A percentile compares a stretch with the other conserved stretches of the same genome.
Evolutionary conservation across 2,329 filamentous ascomycete species (phyloP).

Genomic region (Grosmannia clavigera): DNA sequence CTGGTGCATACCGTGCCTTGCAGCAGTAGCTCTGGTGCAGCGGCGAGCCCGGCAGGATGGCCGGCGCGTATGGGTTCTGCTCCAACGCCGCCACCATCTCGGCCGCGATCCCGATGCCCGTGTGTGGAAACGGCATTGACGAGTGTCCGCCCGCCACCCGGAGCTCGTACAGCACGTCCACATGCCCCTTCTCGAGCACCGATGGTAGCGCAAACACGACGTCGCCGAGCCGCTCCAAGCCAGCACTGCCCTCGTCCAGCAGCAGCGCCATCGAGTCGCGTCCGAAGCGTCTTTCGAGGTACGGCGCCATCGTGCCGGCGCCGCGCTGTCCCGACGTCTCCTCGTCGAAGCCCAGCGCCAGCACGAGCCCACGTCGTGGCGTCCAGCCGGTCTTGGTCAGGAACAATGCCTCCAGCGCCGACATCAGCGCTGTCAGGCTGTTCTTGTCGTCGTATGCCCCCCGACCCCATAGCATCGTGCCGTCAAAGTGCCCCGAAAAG

Average conservation of each 20-base stretch:
- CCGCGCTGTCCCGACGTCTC: constrained; percentile 40
- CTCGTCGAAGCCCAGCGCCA: constrained; percentile 52
- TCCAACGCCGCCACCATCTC: constrained; percentile 36
- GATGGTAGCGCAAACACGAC: constrained; percentile 32
- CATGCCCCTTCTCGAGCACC: constrained; percentile 48
- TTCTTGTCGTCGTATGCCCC: constrained; percentile 49
- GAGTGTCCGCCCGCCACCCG: constrained; percentile 47
- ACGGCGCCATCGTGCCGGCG: constrained; percentile 27
- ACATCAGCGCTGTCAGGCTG: constrained; percentile 42
- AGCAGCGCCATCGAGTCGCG: constrained; percentile 28
- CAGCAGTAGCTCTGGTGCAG: constrained; percentile 28
- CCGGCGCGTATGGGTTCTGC: constrained; percentile 28
- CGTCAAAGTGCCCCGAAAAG: constrained; percentile 43
- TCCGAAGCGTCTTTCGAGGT: constrained; percentile 33
- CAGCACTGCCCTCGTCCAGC: background rate
- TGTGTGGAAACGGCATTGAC: constrained; percentile 42
- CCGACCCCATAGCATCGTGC: constrained; percentile 47
- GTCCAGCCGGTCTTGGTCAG: constrained; percentile 27
- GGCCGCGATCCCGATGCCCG: constrained; percentile 39
- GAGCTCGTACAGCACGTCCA: constrained; percentile 45
- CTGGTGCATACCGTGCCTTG: constrained; percentile 31
- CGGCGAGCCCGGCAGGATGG: constrained; percentile 18
- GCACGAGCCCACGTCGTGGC: constrained; percentile 40
- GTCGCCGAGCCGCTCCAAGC: background rate
- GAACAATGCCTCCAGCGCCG: constrained; percentile 37